Conservation (phyloP, 495 filamentous ascomycete species). For the Xylaria acuta region DNA sequence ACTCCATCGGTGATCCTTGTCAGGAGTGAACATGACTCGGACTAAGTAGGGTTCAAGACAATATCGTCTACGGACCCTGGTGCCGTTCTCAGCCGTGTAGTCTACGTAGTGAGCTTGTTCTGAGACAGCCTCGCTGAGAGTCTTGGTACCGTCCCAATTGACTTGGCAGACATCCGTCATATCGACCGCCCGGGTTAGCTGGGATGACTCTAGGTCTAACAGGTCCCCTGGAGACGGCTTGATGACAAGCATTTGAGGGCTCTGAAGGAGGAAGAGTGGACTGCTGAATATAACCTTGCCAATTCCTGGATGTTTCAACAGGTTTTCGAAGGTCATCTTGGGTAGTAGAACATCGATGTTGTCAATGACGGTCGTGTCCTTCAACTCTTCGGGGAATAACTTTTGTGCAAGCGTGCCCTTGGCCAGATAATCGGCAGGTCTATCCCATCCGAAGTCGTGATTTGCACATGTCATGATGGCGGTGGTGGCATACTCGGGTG, state of each 20-base stretch:
- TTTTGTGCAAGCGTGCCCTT: conserved; percentile 9
- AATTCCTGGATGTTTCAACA: neutral
- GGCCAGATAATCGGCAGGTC: neutral
- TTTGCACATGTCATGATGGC: neutral
- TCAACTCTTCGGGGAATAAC: neutral
- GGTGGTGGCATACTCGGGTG: neutral
- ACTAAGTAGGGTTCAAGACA: neutral
- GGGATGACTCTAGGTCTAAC: neutral
- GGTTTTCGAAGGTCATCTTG: neutral
- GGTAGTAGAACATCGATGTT: neutral
- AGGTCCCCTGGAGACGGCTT: neutral
- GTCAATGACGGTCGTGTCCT: neutral
- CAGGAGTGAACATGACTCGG: conserved; percentile 5
- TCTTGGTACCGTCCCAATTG: neutral
- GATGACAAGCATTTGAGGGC: neutral
- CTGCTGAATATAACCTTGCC: neutral
- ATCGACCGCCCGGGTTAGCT: neutral
- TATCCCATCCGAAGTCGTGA: neutral
- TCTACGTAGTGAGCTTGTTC: neutral
- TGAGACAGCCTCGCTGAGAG: neutral
- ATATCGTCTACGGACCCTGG: neutral
- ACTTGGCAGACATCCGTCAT: neutral
- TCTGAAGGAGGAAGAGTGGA: neutral
- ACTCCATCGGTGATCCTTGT: neutral
- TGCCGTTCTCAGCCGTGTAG: neutral